Evolutionary conservation across 345 rosid genomes (phyloP).

Genomic region (Pistacia vera): DNA sequence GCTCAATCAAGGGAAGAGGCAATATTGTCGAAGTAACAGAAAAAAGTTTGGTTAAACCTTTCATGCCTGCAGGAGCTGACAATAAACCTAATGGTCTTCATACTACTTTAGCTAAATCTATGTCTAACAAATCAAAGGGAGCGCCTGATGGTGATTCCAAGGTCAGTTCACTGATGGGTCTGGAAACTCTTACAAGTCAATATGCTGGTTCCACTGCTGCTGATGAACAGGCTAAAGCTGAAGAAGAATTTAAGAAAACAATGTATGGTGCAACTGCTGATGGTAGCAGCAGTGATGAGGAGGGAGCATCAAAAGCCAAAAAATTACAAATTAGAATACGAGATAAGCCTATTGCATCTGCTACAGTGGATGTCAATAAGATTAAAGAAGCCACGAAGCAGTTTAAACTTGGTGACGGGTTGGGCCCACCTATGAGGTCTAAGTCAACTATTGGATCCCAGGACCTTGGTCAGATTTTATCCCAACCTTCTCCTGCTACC

Average conservation of each 20-base stretch:
- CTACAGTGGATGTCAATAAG: constrained; percentile 84
- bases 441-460: constrained; percentile 66
- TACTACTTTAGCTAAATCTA: constrained; percentile 46
- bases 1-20: constrained; percentile 92
- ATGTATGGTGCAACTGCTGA: constrained; percentile 76
- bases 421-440: constrained; percentile 72
- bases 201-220: constrained; percentile 41
- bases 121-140: constrained; percentile 47
- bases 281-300: constrained; percentile 98
- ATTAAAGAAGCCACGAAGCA: constrained; percentile 93
- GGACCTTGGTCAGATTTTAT: constrained; percentile 59
- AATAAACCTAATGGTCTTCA: constrained; percentile 46
- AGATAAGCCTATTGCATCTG: constrained; percentile 72
- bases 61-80: constrained; percentile 52
- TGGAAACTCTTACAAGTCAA: constrained; percentile 69
- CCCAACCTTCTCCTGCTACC: constrained; percentile 47
- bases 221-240: constrained; percentile 95
- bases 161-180: constrained; percentile 70
- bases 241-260: constrained; percentile 96
- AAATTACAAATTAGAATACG: constrained; percentile 89
- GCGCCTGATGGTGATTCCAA: constrained; percentile 50
- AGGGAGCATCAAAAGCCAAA: constrained; percentile 66
- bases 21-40: constrained; percentile 87
- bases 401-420: constrained; percentile 83
- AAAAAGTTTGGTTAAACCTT: constrained; percentile 70